phyloP scores from a whole-genome alignment of 2,329 filamentous ascomycete species.

The Scorias spongiosa region DNA sequence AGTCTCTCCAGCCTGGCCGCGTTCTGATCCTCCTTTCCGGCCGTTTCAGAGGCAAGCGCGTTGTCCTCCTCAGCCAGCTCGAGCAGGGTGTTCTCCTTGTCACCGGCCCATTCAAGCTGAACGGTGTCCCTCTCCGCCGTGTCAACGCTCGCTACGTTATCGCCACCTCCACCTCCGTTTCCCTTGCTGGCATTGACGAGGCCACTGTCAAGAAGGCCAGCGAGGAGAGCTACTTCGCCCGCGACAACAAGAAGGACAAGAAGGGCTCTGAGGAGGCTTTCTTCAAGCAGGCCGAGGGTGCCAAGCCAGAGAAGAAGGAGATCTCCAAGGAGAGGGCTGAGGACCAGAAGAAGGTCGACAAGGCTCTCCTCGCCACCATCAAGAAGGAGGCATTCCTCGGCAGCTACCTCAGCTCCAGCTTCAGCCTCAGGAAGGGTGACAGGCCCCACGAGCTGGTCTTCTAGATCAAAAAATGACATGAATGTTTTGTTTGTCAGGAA shows the following conservation, averaged over 20 bases:
- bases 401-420: conserved; percentile 87
- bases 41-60: conserved; percentile 99
- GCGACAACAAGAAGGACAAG: conserved; percentile 92
- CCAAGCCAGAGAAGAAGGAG: conserved; percentile 94
- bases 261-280: conserved; percentile 83
- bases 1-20: conserved; percentile 83
- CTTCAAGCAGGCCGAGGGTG: conserved; percentile 86
- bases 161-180: conserved; percentile 73
- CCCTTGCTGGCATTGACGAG: conserved; percentile 67
- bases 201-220: conserved; percentile 63
- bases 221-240: conserved; percentile 79
- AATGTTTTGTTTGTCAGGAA: no score
- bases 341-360: conserved; percentile 98
- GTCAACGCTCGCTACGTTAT: conserved; percentile 91
- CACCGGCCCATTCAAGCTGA: conserved; percentile 99
- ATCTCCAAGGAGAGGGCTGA: conserved; percentile 78
- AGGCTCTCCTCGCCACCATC: conserved; percentile 85
- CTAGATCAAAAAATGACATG: conserved; percentile 40
- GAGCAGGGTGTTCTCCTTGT: conserved; percentile 96
- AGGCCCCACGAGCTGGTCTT: conserved; percentile 99
- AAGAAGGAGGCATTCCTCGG: conserved; percentile 95
- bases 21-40: conserved; percentile 98
- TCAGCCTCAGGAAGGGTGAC: conserved; percentile 98
- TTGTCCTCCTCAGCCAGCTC: conserved; percentile 95
- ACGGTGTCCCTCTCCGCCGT: conserved; percentile 90